Base-by-base conservation (phyloP, 805 yeast genomes). In the Diddensiella transvaalensis region DNA sequence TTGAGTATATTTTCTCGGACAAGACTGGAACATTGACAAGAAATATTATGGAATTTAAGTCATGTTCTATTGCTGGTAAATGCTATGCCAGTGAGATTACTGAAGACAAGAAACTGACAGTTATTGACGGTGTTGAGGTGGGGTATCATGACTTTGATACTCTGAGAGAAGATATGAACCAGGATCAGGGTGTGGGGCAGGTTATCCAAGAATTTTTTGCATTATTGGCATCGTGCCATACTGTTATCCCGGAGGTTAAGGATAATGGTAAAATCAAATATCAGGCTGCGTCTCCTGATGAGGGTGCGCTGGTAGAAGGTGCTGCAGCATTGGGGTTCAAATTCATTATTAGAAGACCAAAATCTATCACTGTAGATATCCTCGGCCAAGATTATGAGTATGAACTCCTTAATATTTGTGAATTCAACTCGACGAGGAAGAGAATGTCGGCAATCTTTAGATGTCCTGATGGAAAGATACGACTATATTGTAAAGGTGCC, bases 281-380 rank as follows among this genome's bases (percentile, higher is more conserved):
- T 65, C 99, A 93, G 68, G 99, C 99, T 1, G 96, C 99, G 0
- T 90, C 98, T 0, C 99, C 99, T 0, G 99, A 93, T 70, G 99
- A 95, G 72, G 99, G 99, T 44, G 99, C 99, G 0, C 74, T 93
- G 52, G 99, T 93, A 2, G 89, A 90, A 59, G 99, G 99, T 50
- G 98, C 96, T 15, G 93, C 97, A 0, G 74, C 73, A 60, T 70
- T 91, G 41, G 98, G 97, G 0, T 93, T 85, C 63, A 81, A 77
- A 53, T 95, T 93, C 64, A 77, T 79, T 4, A 80, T 88, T 41
- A 84, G 99, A 70, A 82, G 82, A 42, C 99, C 99, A 3, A 81
- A 82, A 50, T 76, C 85, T 19, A 84, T 95, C 26, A 78, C 87
- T 0, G 75, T 95, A 36, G 77, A 79, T 42, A 70, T 77, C 5